Conservation (phyloP, 2,329 filamentous ascomycete genomes). For the Trichoderma sp. region DNA sequence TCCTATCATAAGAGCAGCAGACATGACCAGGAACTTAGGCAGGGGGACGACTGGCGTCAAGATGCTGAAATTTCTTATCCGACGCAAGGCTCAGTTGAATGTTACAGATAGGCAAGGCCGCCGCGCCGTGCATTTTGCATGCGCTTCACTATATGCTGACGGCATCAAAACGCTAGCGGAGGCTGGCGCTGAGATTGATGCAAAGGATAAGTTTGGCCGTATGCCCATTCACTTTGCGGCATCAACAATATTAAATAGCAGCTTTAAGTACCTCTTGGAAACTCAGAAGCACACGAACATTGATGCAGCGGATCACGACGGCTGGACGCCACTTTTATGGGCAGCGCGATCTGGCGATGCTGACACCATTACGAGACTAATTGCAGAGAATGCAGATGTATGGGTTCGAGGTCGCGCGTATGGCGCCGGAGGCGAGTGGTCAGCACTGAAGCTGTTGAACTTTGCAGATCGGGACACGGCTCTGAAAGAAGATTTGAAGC, state of each 20-base stretch:
- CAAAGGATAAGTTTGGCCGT: not conserved
- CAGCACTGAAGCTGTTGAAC: not conserved
- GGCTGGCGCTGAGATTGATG: not conserved
- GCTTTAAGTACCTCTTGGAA: not conserved
- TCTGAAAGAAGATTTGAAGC: not conserved
- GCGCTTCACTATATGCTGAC: no score
- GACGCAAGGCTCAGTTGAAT: not conserved
- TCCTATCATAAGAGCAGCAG: not conserved
- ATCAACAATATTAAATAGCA: no score
- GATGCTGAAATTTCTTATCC: not conserved
- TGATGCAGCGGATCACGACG: not conserved
- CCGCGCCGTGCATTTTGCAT: not conserved
- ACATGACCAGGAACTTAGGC: not conserved
- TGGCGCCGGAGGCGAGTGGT: not conserved
- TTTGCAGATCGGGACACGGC: not conserved
- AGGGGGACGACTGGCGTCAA: not conserved
- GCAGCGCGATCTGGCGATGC: not conserved
- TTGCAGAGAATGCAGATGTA: no score
- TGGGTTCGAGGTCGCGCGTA: not conserved
- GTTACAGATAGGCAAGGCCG: not conserved
- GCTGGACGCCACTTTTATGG: conserved; percentile 8
- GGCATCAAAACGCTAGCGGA: not conserved
- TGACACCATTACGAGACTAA: no score
- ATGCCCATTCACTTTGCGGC: conserved; percentile 4
- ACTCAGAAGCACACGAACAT: not conserved